Base-by-base conservation (phyloP, 106 monocot genomes). In the Acorus calamus region DNA sequence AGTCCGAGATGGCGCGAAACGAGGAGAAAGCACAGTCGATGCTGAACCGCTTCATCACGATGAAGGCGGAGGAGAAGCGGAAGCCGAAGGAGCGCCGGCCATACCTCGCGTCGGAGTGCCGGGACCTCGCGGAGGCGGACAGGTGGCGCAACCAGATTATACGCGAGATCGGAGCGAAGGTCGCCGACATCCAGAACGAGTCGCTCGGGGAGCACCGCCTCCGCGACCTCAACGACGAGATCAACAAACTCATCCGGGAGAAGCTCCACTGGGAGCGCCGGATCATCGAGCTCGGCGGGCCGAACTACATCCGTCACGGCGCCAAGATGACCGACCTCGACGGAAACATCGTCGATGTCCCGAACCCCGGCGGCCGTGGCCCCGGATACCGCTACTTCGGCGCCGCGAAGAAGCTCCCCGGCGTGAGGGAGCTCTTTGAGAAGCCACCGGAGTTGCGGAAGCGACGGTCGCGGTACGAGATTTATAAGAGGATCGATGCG, bases 21-120 rank as follows among this genome's bases (percentile, higher is more conserved):
- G 94, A 96, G 78, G 94, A 96, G 87, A 96, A 96, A 61, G 94
- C 94, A 42, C 94, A 96, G 70, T 96, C 94, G 50, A 96, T 96
- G 94, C 87, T 96, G 50, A 96, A 96, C 71, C 81, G 94, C 56
- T 96, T 87, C 80, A 78, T 96, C 50, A 67, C 90, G 62, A 96
- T 96, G 94, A 96, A 96, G 76, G 73, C 80, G 50, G 94, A 96
- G 84, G 94, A 96, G 84, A 96, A 87, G 78, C 77, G 77, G 74
- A 96, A 85, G 76, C 94, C 94, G 49, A 84, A 73, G 73, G 90
- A 90, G 72, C 94, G 94, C 58, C 94, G 94, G 11, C 94, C 94
- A 6, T 96, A 81, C 78, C 90, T 96, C 60, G 88, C 88, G 43
- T 87, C 94, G 10, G 94, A 96, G 82, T 96, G 94, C 79, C 84